A percentile compares a stretch with the other conserved stretches of the same genome.
Conservation (phyloP, 352 stramenopile genomes). For the Phytophthora fragariae region DNA sequence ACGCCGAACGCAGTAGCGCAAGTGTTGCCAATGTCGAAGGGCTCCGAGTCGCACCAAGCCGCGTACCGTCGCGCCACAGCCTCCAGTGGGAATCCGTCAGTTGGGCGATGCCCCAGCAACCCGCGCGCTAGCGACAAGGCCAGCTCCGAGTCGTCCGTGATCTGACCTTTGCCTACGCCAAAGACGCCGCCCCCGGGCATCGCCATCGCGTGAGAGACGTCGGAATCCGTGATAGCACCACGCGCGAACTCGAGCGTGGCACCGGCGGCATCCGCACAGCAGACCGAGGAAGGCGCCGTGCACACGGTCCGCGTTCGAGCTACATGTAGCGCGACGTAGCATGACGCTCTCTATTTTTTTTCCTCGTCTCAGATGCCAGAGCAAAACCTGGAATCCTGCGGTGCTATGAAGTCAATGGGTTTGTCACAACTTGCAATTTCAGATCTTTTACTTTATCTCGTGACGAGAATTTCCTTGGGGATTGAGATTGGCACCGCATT, state of each 20-base stretch:
- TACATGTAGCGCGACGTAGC: too few relatives aligned
- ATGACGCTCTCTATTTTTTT: not conserved
- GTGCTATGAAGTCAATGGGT: too few relatives aligned
- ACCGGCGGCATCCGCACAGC: constrained; percentile 59
- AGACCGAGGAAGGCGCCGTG: constrained; percentile 60
- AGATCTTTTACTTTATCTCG: too few relatives aligned
- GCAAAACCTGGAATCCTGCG: not conserved
- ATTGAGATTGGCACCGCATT: too few relatives aligned
- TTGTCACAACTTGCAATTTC: too few relatives aligned
- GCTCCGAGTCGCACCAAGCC: constrained; percentile 44
- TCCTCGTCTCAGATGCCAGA: constrained; percentile 15
- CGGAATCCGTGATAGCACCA: constrained; percentile 30
- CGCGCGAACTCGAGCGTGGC: constrained; percentile 61
- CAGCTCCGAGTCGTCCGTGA: constrained; percentile 74
- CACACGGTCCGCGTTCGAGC: constrained; percentile 37
- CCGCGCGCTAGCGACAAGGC: constrained; percentile 52
- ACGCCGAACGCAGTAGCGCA: constrained; percentile 51
- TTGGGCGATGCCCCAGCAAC: constrained; percentile 32
- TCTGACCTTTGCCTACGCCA: constrained; percentile 51
- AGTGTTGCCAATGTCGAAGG: constrained; percentile 66
- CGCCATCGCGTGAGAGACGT: constrained; percentile 44
- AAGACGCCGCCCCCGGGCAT: constrained; percentile 65
- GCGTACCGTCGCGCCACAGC: constrained; percentile 48
- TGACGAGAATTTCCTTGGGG: too few relatives aligned
- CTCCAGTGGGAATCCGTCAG: constrained; percentile 47